Evolutionary conservation across 768 basidiomycete genomes (phyloP), one percentile per base, ranked within the genome.

Genomic region (Naganishia randhawae): DNA sequence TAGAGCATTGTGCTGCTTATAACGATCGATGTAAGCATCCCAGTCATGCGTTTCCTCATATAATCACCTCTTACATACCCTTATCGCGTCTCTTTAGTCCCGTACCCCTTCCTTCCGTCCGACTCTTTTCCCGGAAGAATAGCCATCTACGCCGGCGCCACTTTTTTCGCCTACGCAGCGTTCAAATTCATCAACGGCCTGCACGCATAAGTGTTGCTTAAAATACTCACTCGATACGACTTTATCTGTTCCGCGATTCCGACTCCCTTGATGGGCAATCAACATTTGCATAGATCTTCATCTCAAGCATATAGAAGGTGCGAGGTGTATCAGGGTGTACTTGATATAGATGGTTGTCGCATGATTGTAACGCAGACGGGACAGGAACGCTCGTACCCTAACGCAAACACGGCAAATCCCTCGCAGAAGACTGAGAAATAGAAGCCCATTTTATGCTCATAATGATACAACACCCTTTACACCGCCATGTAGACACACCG

Each of bases 21-120:
- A 90, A 89, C 69, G 85, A 85, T 6, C 75, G 74, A 2, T 90
- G 88, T 89, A 70, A 79, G 86, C 84, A n/a, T 42, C n/a, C 29
- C n/a, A 17, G 16, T n/a, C 25, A 27, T 10, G n/a, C n/a, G n/a
- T 32, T 2, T 57, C 32, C 13, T 25, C 14, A 19, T 17, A 42
- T 41, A n/a, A n/a, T 41, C 7, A 2, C n/a, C 2, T 16, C 37
- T n/a, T 14, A 32, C 1, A 4, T 27, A 22, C 22, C 9, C n/a
- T n/a, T n/a, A n/a, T 16, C 10, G 55, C 32, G 17, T 5, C 8
- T 41, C 33, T 45, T 17, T 54, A 89, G 89, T 91, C 81, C 89
- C 90, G 31, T 92, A 92, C 79, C 91, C 91, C 0, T 92, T 92
- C 81, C 81, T 92, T 67, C 80, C 85, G 0, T 80, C 86, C 22